Conservation (phyloP, 768 basidiomycete genomes). For the Suillus weaverae region DNA sequence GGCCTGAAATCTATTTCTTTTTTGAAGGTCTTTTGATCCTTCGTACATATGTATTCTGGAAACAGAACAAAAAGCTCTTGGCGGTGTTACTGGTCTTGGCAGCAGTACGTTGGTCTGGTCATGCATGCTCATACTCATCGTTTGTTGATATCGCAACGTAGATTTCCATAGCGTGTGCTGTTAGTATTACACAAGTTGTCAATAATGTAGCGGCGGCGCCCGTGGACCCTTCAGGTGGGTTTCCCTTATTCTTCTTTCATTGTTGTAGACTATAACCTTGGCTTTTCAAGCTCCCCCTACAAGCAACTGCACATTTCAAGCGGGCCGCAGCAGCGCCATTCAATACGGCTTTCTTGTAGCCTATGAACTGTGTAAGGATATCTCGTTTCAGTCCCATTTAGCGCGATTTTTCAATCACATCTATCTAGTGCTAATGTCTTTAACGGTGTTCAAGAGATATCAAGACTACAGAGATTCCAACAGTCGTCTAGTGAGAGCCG, state of each 20-base stretch:
- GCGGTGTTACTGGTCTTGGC: neutral
- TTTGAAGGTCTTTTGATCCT: neutral
- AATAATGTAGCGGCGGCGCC: neutral
- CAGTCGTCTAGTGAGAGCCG: neutral
- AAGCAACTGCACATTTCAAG: constrained; percentile 1
- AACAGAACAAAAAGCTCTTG: constrained; percentile 2
- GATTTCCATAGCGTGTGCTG: neutral
- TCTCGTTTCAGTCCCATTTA: neutral
- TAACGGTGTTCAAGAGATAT: constrained; percentile 1
- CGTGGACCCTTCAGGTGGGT: neutral
- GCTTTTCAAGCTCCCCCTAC: neutral
- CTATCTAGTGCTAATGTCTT: neutral
- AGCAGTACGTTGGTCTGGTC: neutral
- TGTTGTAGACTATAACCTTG: neutral
- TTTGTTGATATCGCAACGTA: neutral
- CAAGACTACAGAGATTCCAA: neutral
- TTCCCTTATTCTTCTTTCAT: neutral
- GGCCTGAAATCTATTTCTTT: neutral
- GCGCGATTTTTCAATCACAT: neutral
- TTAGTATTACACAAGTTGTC: neutral
- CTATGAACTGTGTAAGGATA: neutral
- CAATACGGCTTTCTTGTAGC: neutral
- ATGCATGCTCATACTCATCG: neutral
- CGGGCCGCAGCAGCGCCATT: neutral
- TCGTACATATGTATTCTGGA: constrained; percentile 7